phyloP scores from a whole-genome alignment of 2,329 filamentous ascomycete species.

The Tothia fuscella region DNA sequence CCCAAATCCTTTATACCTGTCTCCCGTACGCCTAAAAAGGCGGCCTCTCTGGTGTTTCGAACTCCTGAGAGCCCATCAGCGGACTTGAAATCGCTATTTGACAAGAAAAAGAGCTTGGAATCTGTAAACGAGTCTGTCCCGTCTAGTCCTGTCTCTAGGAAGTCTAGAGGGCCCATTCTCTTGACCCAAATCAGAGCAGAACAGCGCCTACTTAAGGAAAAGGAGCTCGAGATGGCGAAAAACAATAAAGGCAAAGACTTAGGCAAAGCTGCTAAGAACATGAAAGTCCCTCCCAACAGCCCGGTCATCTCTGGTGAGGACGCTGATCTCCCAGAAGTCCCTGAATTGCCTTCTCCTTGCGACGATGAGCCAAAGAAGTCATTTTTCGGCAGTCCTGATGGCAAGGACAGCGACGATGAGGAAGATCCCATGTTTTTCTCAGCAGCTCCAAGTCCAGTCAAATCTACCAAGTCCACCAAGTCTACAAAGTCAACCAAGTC shows the following conservation, averaged over 20 bases:
- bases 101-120: neutral
- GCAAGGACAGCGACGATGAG: neutral
- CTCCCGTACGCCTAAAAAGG: neutral
- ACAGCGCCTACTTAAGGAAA: neutral
- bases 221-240: neutral
- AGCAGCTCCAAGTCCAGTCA: too few relatives aligned
- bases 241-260: constrained; percentile 1
- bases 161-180: constrained; percentile 3
- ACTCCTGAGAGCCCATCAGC: neutral
- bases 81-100: neutral
- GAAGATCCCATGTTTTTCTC: too few relatives aligned
- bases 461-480: too few relatives aligned
- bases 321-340: too few relatives aligned
- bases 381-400: neutral
- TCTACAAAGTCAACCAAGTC: too few relatives aligned
- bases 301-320: neutral
- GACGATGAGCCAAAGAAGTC: neutral
- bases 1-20: neutral
- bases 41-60: neutral
- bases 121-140: neutral
- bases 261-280: too few relatives aligned
- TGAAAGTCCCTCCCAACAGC: neutral
- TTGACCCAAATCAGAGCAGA: constrained; percentile 6
- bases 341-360: neutral
- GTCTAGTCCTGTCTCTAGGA: neutral